Base-by-base conservation (phyloP, 768 basidiomycete genomes). In the Pleurotus platypus region DNA sequence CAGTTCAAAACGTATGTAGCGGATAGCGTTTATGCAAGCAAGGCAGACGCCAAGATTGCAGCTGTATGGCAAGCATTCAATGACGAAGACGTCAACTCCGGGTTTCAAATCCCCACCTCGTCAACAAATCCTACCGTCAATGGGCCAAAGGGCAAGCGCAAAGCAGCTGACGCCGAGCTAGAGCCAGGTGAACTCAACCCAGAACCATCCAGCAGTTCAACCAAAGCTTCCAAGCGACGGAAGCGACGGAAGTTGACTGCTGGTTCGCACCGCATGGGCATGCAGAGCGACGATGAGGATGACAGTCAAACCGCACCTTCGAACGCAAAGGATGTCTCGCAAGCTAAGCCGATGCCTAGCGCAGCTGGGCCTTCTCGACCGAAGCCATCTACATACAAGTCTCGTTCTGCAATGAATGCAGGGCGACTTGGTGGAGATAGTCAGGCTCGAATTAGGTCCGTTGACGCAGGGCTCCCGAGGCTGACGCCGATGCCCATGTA, bases 41-140 rank as follows among this genome's bases (percentile, higher is more conserved):
- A 83, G 62, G 72, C 72, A 13, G 87, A 90, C 59, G 87, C 87
- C 4, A 86, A 80, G 65, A 70, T 76, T 13, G 86, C 83, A 12
- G 86, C 80, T 9, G 70, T 78, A 1, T 75, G 73, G 55, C 67
- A 69, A 2, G 88, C 86, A 2, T 80, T 77, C 13, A 72, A 83
- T 59, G 67, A 78, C 59, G 86, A 88, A 8, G 72, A 75, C 15
- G 65, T 89, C 42, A 85, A 89, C 58, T 77, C 85, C 9, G 11
- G 30, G 9, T 35, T 35, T 9, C 30, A 35, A 11, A 9, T 11
- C 30, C 7, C 30, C 30, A 11, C 7, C 11, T 35, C 30, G 30
- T 9, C 30, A 35, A 11, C 30, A 35, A 11, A 11, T 35, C 30
- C 30, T 35, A 35, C 7, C 30, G 9, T 11, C 30, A 35, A 35